phyloP scores from a whole-genome alignment of 305 asterid genomes.

The Fraxinus angustifolia region DNA sequence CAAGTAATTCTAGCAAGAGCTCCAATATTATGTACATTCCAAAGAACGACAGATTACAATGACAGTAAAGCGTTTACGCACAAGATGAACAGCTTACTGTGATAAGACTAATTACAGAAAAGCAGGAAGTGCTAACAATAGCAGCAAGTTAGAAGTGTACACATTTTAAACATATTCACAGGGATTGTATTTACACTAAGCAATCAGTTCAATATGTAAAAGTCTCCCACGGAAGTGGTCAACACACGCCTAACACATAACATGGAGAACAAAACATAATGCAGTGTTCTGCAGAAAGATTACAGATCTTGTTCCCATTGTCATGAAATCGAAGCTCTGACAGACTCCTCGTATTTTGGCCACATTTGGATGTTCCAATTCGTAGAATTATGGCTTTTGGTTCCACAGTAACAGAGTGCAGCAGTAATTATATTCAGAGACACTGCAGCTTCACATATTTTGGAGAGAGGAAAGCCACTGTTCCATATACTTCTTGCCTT shows the following conservation, averaged over 20 bases:
- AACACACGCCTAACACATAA: constrained; percentile 11
- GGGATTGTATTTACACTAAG: constrained; percentile 23
- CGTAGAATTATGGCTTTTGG: neutral
- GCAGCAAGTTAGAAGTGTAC: constrained; percentile 7
- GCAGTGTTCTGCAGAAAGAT: neutral
- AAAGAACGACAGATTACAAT: neutral
- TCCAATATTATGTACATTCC: neutral
- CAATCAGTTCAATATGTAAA: constrained; percentile 27
- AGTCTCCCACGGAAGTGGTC: constrained; percentile 15
- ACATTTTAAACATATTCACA: constrained; percentile 19
- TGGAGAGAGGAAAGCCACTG: constrained; percentile 74
- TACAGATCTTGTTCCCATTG: neutral
- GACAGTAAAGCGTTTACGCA: neutral
- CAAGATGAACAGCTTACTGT: neutral
- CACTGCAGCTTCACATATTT: constrained; percentile 40
- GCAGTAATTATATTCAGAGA: constrained; percentile 13
- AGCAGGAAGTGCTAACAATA: constrained; percentile 25
- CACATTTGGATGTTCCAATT: constrained; percentile 13
- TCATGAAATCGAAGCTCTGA: constrained; percentile 10
- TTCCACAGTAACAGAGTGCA: neutral
- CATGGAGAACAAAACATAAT: neutral
- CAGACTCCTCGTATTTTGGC: constrained; percentile 16
- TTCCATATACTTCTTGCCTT: constrained; percentile 55
- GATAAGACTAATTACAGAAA: neutral
- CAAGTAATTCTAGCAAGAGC: neutral